Base-by-base conservation (phyloP, 2,329 filamentous ascomycete genomes). In the Furcasterigmium sp. region DNA sequence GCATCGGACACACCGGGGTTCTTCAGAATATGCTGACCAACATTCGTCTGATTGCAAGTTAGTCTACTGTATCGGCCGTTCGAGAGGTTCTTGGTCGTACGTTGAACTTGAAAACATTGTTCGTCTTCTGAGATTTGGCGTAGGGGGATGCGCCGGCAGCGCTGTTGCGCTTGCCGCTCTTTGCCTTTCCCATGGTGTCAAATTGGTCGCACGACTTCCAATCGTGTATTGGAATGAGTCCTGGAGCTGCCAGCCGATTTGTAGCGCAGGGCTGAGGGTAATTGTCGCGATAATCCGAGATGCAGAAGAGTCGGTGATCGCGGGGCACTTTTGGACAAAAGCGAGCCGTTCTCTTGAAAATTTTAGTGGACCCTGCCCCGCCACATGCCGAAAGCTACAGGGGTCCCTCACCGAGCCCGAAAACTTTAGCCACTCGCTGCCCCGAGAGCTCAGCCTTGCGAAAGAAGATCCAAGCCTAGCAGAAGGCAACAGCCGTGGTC, bases 81-180 rank as follows among this genome's bases (percentile, higher is more conserved):
- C 6, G 34, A 7, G n/a, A 36, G 53, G 60, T 87, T 80, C 63
- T 91, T 74, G 55, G 86, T 93, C 41, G 10, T 29, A 50, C 48
- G 73, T 95, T 95, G 81, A 96, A 95, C 64, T 94, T 95, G 80
- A 97, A 97, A 65, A 96, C 88, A 56, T 87, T 91, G 70, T 95
- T 90, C 58, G 46, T 48, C 44, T 48, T 50, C 19, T 50, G 44
- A n/a, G 48, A 41, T 38, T 48, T 46, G 36, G 37, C 43, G 44
- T 51, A 51, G 3, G 48, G 48, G 5, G 30, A 44, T 5, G 41
- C 37, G 15, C 57, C 57, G 21, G 61, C 59, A 43, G 68, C 63
- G 60, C 64, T 59, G 52, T 73, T 68, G 61, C 75, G 75, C 67
- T 79, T 80, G 43, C 63, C 57, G n/a, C 64, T 60, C 48, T 69